Conservation (phyloP, 345 rosid genomes). For the Durio zibethinus region DNA sequence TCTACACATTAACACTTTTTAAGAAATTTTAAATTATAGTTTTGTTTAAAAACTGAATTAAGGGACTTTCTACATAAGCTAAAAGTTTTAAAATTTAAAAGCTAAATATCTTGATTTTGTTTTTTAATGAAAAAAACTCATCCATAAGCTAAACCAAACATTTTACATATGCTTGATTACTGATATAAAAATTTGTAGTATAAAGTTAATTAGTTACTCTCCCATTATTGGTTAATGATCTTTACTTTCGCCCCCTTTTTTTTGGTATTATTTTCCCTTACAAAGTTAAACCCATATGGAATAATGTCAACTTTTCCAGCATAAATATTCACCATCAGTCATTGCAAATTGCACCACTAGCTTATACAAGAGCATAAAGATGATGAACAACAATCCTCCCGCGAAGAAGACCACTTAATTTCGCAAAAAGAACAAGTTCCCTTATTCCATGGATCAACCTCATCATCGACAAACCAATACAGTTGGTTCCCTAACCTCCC, state of each 20-base stretch:
- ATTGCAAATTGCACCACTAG: neutral
- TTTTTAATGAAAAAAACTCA: no score
- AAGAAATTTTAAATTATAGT: no score
- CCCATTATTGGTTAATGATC: neutral
- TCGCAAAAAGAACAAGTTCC: neutral
- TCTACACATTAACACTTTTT: no score
- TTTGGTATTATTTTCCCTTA: neutral
- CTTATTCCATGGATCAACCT: conserved; percentile 14
- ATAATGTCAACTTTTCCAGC: conserved; percentile 23
- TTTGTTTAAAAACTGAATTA: no score
- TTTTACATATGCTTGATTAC: no score
- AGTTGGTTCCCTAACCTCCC: conserved; percentile 58
- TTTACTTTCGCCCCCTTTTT: neutral
- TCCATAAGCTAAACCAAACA: no score
- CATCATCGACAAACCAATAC: no score
- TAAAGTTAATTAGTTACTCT: neutral
- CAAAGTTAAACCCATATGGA: neutral
- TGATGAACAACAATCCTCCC: conserved; percentile 17
- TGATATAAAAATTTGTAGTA: no score
- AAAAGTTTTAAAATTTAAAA: no score
- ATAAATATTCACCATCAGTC: conserved; percentile 30
- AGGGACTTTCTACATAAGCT: no score
- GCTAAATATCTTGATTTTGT: no score
- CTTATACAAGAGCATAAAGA: neutral
- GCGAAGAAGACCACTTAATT: conserved; percentile 22